phyloP scores from a whole-genome alignment of 495 filamentous ascomycete species.

The Jackrogersella minutella region DNA sequence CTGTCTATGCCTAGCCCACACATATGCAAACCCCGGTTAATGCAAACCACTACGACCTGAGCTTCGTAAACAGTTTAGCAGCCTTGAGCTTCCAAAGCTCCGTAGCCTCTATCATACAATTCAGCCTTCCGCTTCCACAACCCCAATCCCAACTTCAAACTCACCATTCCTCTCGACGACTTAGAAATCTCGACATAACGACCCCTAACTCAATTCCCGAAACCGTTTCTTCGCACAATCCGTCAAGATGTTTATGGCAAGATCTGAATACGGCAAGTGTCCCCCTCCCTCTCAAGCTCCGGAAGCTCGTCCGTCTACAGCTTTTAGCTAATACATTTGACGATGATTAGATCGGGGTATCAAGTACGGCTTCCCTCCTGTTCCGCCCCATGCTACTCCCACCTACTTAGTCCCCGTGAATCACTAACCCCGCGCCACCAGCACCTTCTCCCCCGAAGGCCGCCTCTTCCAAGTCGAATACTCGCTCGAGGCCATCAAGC shows the following conservation, averaged over 20 bases:
- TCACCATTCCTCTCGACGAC: constrained; percentile 9
- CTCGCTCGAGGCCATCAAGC: constrained; percentile 99
- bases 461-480: constrained; percentile 99
- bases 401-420: constrained; percentile 21
- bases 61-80: constrained; percentile 47
- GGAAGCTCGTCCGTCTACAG: neutral
- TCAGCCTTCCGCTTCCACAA: neutral
- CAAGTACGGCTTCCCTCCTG: constrained; percentile 71
- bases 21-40: constrained; percentile 15
- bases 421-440: constrained; percentile 48
- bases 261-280: constrained; percentile 93
- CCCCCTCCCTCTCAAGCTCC: constrained; percentile 19
- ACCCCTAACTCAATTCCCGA: neutral
- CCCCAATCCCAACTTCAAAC: constrained; percentile 21
- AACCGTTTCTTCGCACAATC: constrained; percentile 36
- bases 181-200: constrained; percentile 26
- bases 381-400: constrained; percentile 7
- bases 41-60: constrained; percentile 21
- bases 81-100: constrained; percentile 48
- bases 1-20: neutral
- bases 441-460: constrained; percentile 99
- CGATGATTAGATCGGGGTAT: constrained; percentile 86
- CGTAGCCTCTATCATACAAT: constrained; percentile 1
- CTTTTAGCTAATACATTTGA: constrained; percentile 46
- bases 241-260: constrained; percentile 96